Evolutionary conservation across 1,284 basidiomycete species (phyloP).

Genomic region (Cystobasidium slooffiae): DNA sequence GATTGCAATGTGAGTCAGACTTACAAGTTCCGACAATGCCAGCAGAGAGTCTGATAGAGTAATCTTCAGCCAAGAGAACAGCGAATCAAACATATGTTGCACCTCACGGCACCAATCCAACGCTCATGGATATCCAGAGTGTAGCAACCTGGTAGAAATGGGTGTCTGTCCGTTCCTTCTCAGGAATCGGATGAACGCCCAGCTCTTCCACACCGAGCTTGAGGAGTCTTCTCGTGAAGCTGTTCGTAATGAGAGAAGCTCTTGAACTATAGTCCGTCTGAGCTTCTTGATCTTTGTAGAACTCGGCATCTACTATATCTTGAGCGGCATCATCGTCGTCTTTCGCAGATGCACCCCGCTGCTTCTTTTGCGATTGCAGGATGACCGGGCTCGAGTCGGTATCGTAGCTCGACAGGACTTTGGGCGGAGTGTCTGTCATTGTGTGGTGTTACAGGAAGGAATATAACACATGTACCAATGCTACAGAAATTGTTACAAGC

Average conservation of each 20-base stretch:
- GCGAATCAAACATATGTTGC: too few species aligned
- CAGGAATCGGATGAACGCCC: constrained; percentile 41
- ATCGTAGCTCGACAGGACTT: background rate
- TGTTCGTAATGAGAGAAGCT: constrained; percentile 16
- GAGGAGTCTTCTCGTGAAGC: constrained; percentile 25
- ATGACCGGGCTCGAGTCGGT: constrained; percentile 3
- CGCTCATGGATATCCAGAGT: constrained; percentile 34
- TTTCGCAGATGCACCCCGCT: background rate
- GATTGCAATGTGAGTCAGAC: background rate
- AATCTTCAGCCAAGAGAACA: background rate
- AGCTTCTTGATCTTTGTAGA: constrained; percentile 19
- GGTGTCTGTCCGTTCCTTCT: constrained; percentile 30
- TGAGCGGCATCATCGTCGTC: background rate
- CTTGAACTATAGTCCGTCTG: constrained; percentile 19
- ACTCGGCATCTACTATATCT: background rate
- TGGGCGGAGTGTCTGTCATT: constrained; percentile 11
- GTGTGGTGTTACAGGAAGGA: background rate
- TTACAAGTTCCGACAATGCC: constrained; percentile 38
- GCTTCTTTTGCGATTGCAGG: background rate
- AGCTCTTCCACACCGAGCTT: constrained; percentile 36
- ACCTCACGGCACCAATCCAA: constrained; percentile 25
- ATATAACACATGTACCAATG: background rate
- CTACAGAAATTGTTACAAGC: background rate
- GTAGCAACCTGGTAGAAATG: constrained; percentile 27
- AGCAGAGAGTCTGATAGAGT: constrained; percentile 21